Evolutionary conservation across 495 filamentous ascomycete species (phyloP).

Genomic region (Penicillium waksmanii): DNA sequence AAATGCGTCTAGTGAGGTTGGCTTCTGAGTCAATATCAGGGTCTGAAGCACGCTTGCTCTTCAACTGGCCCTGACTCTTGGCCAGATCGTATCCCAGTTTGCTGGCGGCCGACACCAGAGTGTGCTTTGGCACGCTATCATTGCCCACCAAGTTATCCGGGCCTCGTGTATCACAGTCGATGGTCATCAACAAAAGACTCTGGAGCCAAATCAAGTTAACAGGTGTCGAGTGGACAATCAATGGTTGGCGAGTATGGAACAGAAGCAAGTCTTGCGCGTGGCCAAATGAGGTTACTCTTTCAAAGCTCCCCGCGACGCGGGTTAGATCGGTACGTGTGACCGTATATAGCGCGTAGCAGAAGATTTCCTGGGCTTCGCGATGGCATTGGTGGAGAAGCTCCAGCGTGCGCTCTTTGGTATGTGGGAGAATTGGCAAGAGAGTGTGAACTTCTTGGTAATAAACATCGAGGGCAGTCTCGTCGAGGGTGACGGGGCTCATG

Average conservation of each 20-base stretch:
- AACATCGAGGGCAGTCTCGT: slow-evolving; percentile 49
- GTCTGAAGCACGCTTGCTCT: slow-evolving; percentile 37
- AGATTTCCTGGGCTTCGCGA: slow-evolving; percentile 66
- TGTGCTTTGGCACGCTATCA: slow-evolving; percentile 47
- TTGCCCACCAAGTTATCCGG: slow-evolving; percentile 50
- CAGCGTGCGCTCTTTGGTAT: slow-evolving; percentile 64
- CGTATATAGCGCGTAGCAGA: slow-evolving; percentile 67
- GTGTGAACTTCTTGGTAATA: slow-evolving; percentile 69
- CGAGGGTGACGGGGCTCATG: slow-evolving; percentile 45
- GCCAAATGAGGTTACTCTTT: slow-evolving; percentile 45
- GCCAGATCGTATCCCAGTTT: slow-evolving; percentile 48
- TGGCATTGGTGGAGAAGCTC: slow-evolving; percentile 64
- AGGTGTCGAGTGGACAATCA: slow-evolving; percentile 38
- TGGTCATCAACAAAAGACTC: slow-evolving; percentile 47
- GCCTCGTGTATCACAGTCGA: slow-evolving; percentile 50
- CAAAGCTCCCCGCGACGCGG: slow-evolving; percentile 42
- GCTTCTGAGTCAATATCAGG: slow-evolving; percentile 70
- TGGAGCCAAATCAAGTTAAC: slow-evolving; percentile 49
- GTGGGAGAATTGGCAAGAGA: slow-evolving; percentile 73
- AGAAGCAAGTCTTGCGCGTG: slow-evolving; percentile 50
- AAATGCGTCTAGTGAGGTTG: slow-evolving; percentile 69
- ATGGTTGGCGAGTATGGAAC: slow-evolving; percentile 59
- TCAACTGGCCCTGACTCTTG: slow-evolving; percentile 45
- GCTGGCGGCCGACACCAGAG: slow-evolving; percentile 44
- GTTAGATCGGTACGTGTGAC: slow-evolving; percentile 45